Evolutionary conservation across 129 eudicot species (phyloP).

Genomic region (Escallonia herrerae): DNA sequence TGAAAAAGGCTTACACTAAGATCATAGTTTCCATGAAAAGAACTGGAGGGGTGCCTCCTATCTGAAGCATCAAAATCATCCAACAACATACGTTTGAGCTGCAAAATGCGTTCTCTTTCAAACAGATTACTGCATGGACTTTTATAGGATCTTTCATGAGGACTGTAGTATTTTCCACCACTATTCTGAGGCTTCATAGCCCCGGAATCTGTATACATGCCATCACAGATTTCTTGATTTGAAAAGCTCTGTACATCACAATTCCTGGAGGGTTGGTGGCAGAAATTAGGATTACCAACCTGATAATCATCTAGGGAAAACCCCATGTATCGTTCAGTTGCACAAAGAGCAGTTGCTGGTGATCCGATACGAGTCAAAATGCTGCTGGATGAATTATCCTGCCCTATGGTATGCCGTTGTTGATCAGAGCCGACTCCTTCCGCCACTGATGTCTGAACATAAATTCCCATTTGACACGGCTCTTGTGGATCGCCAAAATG

Average conservation of each 20-base stretch:
- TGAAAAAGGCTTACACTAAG: constrained; percentile 44
- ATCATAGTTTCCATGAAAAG: constrained; percentile 40
- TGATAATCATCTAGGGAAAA: constrained; percentile 35
- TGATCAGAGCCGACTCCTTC: constrained; percentile 4
- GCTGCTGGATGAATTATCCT: constrained; percentile 34
- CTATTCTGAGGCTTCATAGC: neutral
- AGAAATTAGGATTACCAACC: constrained; percentile 4
- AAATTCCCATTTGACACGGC: constrained; percentile 38
- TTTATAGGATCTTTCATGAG: constrained; percentile 32
- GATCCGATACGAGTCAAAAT: constrained; percentile 53
- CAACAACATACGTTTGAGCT: constrained; percentile 49
- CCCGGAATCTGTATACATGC: neutral
- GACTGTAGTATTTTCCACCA: constrained; percentile 8
- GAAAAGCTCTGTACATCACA: neutral
- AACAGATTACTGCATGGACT: too few species aligned
- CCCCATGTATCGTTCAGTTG: constrained; percentile 51
- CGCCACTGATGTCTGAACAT: constrained; percentile 22
- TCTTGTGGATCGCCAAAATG: constrained; percentile 25
- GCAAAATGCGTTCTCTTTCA: constrained; percentile 49
- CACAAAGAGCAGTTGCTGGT: constrained; percentile 56
- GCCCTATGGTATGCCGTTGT: constrained; percentile 22
- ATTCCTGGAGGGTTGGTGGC: constrained; percentile 9
- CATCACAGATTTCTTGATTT: constrained; percentile 9
- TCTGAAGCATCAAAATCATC: constrained; percentile 51
- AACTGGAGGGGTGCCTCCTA: constrained; percentile 26